Evolutionary conservation across 2,329 filamentous ascomycete species (phyloP).

Genomic region (Pseudopyricularia cyperi): DNA sequence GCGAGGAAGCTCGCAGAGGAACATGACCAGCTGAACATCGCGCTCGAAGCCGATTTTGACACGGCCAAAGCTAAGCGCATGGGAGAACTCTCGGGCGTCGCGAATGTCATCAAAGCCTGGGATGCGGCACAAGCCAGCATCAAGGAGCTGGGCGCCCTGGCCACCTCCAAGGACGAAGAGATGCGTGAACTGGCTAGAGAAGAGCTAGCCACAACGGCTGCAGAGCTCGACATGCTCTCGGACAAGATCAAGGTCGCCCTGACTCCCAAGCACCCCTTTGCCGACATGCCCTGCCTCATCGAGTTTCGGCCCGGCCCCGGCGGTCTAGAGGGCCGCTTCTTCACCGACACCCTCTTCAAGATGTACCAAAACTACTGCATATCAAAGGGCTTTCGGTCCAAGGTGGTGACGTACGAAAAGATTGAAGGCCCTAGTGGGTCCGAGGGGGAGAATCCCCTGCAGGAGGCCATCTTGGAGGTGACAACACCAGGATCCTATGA

Average conservation of each 20-base stretch:
- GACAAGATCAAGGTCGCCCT: conserved; percentile 61
- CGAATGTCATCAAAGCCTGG: conserved; percentile 44
- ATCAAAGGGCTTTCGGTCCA: conserved; percentile 50
- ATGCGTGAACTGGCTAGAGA: conserved; percentile 68
- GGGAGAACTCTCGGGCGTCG: conserved; percentile 47
- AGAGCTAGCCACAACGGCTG: conserved; percentile 57
- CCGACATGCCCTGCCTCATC: conserved; percentile 75
- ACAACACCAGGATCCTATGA: conserved; percentile 68
- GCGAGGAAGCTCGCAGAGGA: conserved; percentile 45
- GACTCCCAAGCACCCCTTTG: conserved; percentile 81
- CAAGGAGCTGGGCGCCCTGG: conserved; percentile 37
- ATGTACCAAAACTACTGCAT: conserved; percentile 76
- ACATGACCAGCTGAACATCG: conserved; percentile 37
- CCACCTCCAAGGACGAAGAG: conserved; percentile 47
- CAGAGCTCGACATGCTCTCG: conserved; percentile 49
- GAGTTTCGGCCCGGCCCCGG: conserved; percentile 89
- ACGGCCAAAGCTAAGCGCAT: conserved; percentile 41
- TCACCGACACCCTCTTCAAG: conserved; percentile 71
- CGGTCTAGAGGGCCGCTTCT: conserved; percentile 81
- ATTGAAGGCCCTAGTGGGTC: conserved; percentile 49
- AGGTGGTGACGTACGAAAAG: conserved; percentile 68
- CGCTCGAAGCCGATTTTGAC: conserved; percentile 42
- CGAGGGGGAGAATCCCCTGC: conserved; percentile 55
- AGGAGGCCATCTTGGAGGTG: conserved; percentile 81
- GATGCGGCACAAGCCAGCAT: conserved; percentile 39